These are phyloP conservation scores for Apiotrichum akiyoshidainum DNA, from an alignment of 1,284 basidiomycete species.

Conservation along the genomic window DNA sequence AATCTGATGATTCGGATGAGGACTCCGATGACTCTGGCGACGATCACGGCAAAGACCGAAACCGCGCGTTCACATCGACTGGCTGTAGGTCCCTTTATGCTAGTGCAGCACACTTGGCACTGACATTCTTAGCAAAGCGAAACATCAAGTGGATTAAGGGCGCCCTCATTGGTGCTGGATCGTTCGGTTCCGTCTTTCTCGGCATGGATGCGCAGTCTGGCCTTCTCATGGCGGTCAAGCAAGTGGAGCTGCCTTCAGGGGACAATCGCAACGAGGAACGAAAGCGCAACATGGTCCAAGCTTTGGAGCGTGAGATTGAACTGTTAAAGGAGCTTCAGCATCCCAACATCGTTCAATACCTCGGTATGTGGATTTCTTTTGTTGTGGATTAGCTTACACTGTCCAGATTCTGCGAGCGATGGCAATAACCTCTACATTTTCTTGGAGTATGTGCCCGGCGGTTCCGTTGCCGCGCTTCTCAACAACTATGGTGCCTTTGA, in stretches of 20 bases:
- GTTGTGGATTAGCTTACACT: conserved; percentile 10
- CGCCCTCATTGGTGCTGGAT: conserved; percentile 93
- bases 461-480: conserved; percentile 87
- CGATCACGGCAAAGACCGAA: conserved; percentile 55
- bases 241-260: conserved; percentile 84
- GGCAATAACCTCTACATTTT: conserved; percentile 93
- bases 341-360: conserved; percentile 96
- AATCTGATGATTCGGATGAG: conserved; percentile 48
- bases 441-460: conserved; percentile 97
- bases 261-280: conserved; percentile 85
- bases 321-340: conserved; percentile 92
- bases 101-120: not conserved
- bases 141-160: conserved; percentile 98
- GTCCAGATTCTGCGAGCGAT: conserved; percentile 78
- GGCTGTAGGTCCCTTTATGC: conserved; percentile 56
- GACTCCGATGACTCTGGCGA: conserved; percentile 38
- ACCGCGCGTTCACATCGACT: conserved; percentile 59
- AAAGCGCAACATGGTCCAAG: conserved; percentile 91
- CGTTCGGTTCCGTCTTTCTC: conserved; percentile 91
- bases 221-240: conserved; percentile 97
- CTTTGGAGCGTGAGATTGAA: conserved; percentile 94
- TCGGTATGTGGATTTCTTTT: conserved; percentile 60
- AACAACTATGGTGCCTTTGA: conserved; percentile 96
- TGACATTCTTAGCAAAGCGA: conserved; percentile 52
- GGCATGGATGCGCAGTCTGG: conserved; percentile 96